These are phyloP conservation scores for Debaryomyces tyrocola DNA, from an alignment of 805 yeast genomes.

Conservation along the genomic window DNA sequence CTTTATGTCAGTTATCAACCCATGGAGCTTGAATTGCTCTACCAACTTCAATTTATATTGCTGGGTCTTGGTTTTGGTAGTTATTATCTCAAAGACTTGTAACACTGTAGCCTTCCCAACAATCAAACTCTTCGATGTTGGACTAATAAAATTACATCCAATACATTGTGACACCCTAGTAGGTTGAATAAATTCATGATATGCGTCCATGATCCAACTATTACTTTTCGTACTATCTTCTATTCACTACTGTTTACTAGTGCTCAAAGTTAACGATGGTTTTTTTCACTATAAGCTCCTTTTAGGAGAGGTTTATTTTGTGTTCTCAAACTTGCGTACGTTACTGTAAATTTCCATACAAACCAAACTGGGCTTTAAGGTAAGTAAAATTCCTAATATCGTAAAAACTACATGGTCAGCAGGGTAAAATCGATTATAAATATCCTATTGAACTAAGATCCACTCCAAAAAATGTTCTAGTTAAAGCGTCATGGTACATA, in stretches of 20 bases:
- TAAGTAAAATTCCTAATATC: too few species aligned
- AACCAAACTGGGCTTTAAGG: background rate
- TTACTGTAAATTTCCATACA: background rate
- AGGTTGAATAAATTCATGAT: constrained; percentile 75
- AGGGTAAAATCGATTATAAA: background rate
- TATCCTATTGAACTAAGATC: background rate
- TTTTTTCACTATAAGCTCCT: background rate
- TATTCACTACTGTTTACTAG: background rate
- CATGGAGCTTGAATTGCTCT: constrained; percentile 71
- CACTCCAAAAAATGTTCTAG: background rate
- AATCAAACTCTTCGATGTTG: constrained; percentile 53
- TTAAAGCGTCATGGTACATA: background rate
- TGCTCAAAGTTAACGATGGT: background rate
- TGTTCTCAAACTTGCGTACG: background rate
- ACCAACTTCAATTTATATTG: constrained; percentile 34
- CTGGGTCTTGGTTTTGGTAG: constrained; percentile 14
- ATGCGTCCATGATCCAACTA: constrained; percentile 62
- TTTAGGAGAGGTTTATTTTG: background rate
- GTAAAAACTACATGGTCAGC: background rate
- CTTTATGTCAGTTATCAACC: constrained; percentile 60
- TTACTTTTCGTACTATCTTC: background rate
- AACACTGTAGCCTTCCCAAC: constrained; percentile 71
- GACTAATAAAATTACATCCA: constrained; percentile 50
- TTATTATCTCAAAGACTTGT: constrained; percentile 54
- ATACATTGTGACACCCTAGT: constrained; percentile 65